A percentile compares a stretch with the other conserved stretches of the same genome.
These are phyloP conservation scores for Scenedesmus sp. DNA, from an alignment of 163 green algal genomes.

Conservation along the genomic window DNA sequence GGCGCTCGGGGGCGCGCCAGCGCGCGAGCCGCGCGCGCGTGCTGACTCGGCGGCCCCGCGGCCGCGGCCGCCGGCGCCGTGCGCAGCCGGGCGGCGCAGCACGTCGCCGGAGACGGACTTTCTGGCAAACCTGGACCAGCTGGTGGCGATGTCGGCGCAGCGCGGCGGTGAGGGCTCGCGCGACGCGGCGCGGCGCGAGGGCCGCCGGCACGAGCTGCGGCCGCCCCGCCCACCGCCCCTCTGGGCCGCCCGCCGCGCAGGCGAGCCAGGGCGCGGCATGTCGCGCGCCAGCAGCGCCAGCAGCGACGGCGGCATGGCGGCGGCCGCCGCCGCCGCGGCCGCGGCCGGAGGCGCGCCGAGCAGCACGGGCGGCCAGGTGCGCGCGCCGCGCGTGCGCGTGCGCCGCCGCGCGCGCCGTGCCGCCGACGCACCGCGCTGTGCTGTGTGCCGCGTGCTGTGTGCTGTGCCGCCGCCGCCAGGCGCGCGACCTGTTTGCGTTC, in stretches of 20 bases:
- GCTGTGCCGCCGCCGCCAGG: slow-evolving; percentile 15
- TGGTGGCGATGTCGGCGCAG: slow-evolving; percentile 30
- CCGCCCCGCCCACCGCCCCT: too few relatives aligned
- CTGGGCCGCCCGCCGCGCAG: neutral
- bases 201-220: neutral
- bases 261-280: neutral
- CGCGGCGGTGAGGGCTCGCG: too few relatives aligned
- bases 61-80: neutral
- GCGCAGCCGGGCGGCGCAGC: neutral
- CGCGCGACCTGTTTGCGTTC: slow-evolving; percentile 16
- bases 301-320: neutral
- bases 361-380: slow-evolving; percentile 4
- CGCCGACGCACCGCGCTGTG: neutral
- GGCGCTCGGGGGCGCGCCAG: too few relatives aligned
- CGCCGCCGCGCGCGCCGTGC: neutral
- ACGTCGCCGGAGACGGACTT: neutral
- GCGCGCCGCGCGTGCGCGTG: neutral
- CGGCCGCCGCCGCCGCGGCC: neutral
- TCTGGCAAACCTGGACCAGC: slow-evolving; percentile 32
- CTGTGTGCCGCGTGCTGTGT: neutral
- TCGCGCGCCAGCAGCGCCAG: neutral
- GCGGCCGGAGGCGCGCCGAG: neutral
- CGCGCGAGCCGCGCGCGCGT: neutral
- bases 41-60: neutral
- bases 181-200: too few relatives aligned